A percentile compares a stretch with the other conserved stretches of the same genome.
Evolutionary conservation across 2,329 filamentous ascomycete species (phyloP).

Genomic region (Polychaeton citri): DNA sequence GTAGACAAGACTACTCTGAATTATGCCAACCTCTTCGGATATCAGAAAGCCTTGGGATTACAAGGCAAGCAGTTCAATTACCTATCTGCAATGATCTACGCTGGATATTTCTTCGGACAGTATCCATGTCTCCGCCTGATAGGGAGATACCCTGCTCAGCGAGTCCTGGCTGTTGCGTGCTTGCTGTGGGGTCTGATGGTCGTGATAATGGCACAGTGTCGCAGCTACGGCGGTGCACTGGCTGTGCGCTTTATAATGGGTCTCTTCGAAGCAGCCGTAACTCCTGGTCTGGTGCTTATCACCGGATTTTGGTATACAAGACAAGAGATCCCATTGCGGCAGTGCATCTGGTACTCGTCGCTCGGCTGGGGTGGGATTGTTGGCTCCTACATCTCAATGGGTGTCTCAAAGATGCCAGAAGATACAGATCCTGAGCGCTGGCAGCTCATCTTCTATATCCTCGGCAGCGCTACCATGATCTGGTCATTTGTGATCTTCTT

Average conservation of each 20-base stretch:
- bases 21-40: constrained; percentile 22
- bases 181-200: constrained; percentile 24
- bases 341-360: constrained; percentile 23
- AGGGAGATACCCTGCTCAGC: constrained; percentile 25
- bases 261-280: constrained; percentile 22
- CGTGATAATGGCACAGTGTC: constrained; percentile 21
- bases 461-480: constrained; percentile 22
- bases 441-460: no score
- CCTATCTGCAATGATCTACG: constrained; percentile 26
- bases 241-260: constrained; percentile 19
- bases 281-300: constrained; percentile 22
- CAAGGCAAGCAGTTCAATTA: constrained; percentile 24
- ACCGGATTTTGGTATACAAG: constrained; percentile 26
- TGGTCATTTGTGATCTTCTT: constrained; percentile 33
- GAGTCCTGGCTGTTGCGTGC: constrained; percentile 20
- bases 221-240: constrained; percentile 15
- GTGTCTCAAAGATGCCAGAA: constrained; percentile 17
- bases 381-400: constrained; percentile 23
- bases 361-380: constrained; percentile 20
- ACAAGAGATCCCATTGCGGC: constrained; percentile 23
- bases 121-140: constrained; percentile 30
- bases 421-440: constrained; percentile 15
- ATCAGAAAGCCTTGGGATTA: constrained; percentile 21
- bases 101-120: constrained; percentile 29
- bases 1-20: constrained; percentile 16